Percentiles rank a stretch among this genome's conserved stretches.
Evolutionary conservation across 2,329 filamentous ascomycete species (phyloP).

Genomic region (Arachnomyces sp.): DNA sequence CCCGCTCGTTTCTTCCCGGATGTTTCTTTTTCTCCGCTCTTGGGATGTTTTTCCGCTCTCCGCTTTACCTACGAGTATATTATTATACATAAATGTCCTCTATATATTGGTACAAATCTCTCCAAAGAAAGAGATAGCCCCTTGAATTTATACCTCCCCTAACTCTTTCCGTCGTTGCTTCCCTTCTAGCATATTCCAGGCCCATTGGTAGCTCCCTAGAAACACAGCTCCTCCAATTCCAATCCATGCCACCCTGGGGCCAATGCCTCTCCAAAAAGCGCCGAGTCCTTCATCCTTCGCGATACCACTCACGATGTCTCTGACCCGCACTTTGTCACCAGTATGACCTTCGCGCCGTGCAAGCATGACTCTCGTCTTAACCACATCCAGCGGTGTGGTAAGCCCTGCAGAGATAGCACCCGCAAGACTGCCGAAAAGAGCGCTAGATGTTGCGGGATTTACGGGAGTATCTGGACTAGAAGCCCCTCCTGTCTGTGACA

Average conservation of each 20-base stretch:
- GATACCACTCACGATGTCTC: conserved; percentile 55
- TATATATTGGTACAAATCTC: no score
- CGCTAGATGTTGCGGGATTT: conserved; percentile 69
- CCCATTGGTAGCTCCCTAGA: conserved; percentile 85
- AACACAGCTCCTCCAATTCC: conserved; percentile 91
- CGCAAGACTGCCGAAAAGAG: conserved; percentile 71
- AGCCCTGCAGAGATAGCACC: conserved; percentile 78
- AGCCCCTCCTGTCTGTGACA: conserved; percentile 40
- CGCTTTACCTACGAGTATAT: no score
- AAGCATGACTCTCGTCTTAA: conserved; percentile 96
- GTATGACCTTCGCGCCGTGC: conserved; percentile 50
- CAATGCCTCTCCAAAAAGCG: conserved; percentile 47
- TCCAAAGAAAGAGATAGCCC: no score
- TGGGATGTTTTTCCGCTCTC: no score
- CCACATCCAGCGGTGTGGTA: conserved; percentile 88
- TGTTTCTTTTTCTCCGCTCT: no score
- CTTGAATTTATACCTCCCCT: no score
- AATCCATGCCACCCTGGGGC: conserved; percentile 87
- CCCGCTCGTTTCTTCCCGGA: no score
- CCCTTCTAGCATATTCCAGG: conserved; percentile 61
- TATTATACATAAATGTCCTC: no score
- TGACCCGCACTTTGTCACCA: conserved; percentile 23
- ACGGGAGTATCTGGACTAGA: conserved; percentile 15
- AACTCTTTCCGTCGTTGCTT: conserved; percentile 11
- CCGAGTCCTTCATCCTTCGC: conserved; percentile 40